Conservation (phyloP, 176 grass and related monocot genomes). For the Puya raimondii region DNA sequence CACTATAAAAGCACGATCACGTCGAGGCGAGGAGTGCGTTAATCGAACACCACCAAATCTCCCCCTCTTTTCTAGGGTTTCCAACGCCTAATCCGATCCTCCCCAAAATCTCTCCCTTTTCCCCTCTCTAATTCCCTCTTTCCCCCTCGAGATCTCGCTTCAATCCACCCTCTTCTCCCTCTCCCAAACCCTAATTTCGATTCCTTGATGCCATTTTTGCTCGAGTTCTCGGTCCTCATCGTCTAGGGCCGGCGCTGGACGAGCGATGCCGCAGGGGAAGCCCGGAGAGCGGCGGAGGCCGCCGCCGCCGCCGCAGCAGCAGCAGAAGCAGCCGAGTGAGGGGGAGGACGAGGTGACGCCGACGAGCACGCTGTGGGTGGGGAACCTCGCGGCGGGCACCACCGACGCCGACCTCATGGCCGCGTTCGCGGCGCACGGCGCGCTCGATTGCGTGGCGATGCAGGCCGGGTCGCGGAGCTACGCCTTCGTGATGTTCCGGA, state of each 20-base stretch:
- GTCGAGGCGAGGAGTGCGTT: too few relatives aligned
- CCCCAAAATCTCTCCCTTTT: too few relatives aligned
- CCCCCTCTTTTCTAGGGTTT: not conserved
- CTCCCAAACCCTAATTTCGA: too few relatives aligned
- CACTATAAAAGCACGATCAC: too few relatives aligned
- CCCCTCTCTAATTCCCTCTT: too few relatives aligned
- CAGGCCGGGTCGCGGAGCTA: conserved; percentile 53
- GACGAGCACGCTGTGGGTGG: conserved; percentile 59
- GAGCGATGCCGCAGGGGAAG: not conserved
- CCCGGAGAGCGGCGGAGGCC: not conserved
- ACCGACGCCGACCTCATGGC: conserved; percentile 48
- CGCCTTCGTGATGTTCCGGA: conserved; percentile 73
- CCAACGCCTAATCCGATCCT: not conserved
- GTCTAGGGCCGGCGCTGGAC: too few relatives aligned
- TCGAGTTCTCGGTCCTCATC: too few relatives aligned
- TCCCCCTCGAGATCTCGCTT: too few relatives aligned
- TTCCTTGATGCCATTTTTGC: too few relatives aligned
- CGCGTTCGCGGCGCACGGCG: conserved; percentile 34
- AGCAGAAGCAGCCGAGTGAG: not conserved
- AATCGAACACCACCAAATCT: not conserved
- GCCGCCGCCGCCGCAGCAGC: not conserved
- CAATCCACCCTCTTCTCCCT: too few relatives aligned
- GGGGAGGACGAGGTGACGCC: conserved; percentile 3
- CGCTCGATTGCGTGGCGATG: conserved; percentile 55
- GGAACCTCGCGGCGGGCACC: conserved; percentile 39